These are phyloP conservation scores for Austroboletus eburneus DNA, from an alignment of 768 basidiomycete genomes.

Conservation along the genomic window DNA sequence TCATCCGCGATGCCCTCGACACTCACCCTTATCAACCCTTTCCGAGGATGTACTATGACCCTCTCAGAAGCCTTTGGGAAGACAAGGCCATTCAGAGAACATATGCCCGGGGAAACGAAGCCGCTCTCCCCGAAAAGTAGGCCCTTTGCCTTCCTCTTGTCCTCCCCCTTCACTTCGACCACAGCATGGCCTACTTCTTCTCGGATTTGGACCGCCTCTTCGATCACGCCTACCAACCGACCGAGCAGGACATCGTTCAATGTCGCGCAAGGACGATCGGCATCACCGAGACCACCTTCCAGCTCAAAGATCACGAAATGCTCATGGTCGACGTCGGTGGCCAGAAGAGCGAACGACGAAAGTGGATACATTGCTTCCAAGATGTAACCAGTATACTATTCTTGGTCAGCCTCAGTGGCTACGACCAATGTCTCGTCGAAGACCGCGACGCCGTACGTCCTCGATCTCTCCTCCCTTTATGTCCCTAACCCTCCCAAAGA, in stretches of 20 bases:
- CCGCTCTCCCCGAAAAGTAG: constrained; percentile 87
- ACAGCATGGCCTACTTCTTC: constrained; percentile 73
- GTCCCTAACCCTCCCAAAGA: constrained; percentile 40
- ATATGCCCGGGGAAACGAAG: constrained; percentile 84
- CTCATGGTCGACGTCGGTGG: constrained; percentile 93
- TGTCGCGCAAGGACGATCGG: constrained; percentile 86
- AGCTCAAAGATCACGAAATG: constrained; percentile 75
- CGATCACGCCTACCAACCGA: constrained; percentile 63
- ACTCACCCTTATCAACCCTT: constrained; percentile 79
- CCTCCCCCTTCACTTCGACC: constrained; percentile 2
- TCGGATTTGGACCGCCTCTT: constrained; percentile 78
- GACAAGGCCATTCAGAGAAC: constrained; percentile 73
- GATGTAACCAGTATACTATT: constrained; percentile 93
- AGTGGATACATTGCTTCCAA: constrained; percentile 95
- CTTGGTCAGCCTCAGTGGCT: constrained; percentile 86
- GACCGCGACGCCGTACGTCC: constrained; percentile 74
- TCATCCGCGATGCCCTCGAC: constrained; percentile 67
- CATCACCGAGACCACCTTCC: constrained; percentile 85
- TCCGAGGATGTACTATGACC: constrained; percentile 60
- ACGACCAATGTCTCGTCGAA: constrained; percentile 91
- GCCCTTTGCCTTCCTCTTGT: constrained; percentile 12
- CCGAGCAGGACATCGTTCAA: constrained; percentile 84
- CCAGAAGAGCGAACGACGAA: constrained; percentile 88
- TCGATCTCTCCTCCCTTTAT: background rate
- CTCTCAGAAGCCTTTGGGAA: constrained; percentile 69